Percentiles rank a stretch among this genome's conserved stretches.
Conservation (phyloP, 2,329 filamentous ascomycete species). For the Pyricularia grisea region DNA sequence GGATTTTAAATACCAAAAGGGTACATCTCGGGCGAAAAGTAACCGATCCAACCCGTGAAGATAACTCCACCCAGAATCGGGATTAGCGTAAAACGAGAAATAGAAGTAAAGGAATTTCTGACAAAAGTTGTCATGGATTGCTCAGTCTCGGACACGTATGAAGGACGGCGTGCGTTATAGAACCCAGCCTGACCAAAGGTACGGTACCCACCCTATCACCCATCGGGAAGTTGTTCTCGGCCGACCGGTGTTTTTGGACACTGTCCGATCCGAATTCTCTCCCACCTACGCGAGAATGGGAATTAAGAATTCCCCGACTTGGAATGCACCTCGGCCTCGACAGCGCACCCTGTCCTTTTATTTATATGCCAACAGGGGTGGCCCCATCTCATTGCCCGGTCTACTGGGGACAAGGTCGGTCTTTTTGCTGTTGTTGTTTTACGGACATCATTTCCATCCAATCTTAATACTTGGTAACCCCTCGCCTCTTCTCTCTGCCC, state of each 20-base stretch:
- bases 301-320: background rate
- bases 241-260: background rate
- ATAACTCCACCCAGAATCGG: background rate
- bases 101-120: background rate
- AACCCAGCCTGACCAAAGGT: too few species aligned
- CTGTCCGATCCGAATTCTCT: background rate
- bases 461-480: background rate
- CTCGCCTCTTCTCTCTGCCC: background rate
- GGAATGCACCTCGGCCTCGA: background rate
- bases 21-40: background rate
- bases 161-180: too few species aligned
- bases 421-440: background rate
- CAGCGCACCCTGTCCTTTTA: background rate
- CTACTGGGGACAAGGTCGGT: background rate
- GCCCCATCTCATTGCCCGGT: background rate
- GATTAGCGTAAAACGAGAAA: background rate
- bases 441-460: background rate
- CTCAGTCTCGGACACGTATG: too few species aligned
- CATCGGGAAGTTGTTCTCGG: background rate
- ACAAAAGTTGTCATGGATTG: too few species aligned
- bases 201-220: background rate
- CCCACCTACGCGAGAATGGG: too few species aligned
- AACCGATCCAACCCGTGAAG: background rate
- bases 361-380: background rate
- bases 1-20: background rate